These are phyloP conservation scores for Rhododendron ferrugineum DNA, from an alignment of 148 eudicot species.

Conservation along the genomic window DNA sequence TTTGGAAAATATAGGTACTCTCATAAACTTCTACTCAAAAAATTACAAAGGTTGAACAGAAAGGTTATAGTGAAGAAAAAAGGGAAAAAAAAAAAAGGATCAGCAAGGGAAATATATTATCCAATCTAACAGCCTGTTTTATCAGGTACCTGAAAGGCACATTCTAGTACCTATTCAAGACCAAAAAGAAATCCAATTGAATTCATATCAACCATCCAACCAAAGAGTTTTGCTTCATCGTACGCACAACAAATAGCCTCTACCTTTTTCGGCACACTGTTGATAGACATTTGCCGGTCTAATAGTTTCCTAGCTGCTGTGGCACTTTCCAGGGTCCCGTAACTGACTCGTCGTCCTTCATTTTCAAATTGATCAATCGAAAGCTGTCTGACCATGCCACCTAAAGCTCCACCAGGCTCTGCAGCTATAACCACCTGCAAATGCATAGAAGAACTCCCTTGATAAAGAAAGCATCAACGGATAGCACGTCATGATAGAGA, in stretches of 20 bases:
- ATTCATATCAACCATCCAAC: neutral
- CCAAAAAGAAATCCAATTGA: neutral
- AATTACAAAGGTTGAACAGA: neutral
- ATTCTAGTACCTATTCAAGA: neutral
- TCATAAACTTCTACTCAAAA: neutral
- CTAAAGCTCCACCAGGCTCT: conserved; percentile 94
- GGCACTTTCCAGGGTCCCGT: conserved; percentile 96
- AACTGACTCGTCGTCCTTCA: conserved; percentile 96
- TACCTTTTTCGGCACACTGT: conserved; percentile 96
- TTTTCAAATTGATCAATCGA: conserved; percentile 98
- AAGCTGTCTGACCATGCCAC: conserved; percentile 98
- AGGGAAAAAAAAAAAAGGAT: neutral
- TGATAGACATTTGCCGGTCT: conserved; percentile 93
- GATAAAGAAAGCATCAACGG: neutral
- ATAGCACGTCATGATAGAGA: neutral
- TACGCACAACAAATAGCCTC: neutral
- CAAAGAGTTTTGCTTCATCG: neutral
- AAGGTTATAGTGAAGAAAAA: neutral
- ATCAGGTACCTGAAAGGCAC: neutral
- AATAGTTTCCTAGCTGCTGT: conserved; percentile 93
- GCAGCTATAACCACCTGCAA: conserved; percentile 96
- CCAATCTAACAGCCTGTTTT: neutral
- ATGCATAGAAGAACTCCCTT: conserved; percentile 5
- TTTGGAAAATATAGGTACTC: neutral
- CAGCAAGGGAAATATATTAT: neutral